A percentile compares a stretch with the other conserved stretches of the same genome.
These are phyloP conservation scores for Ambrosiella cleistominuta DNA, from an alignment of 2,329 filamentous ascomycete genomes.

Conservation along the genomic window DNA sequence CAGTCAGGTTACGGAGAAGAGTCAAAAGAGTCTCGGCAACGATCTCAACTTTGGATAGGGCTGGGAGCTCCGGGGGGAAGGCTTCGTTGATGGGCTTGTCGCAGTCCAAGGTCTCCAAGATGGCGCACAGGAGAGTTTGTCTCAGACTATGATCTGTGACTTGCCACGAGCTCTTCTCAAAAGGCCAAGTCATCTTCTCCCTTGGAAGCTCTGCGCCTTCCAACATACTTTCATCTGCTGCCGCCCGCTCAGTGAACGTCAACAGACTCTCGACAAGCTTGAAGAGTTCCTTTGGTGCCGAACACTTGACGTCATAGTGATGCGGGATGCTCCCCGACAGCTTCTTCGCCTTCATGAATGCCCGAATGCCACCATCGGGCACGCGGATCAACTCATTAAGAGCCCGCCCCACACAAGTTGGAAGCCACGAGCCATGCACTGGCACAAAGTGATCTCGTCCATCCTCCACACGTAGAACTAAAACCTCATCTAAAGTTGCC, in stretches of 20 bases:
- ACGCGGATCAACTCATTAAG: constrained; percentile 78
- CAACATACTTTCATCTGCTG: constrained; percentile 46
- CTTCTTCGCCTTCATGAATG: constrained; percentile 23
- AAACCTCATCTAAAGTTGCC: constrained; percentile 58
- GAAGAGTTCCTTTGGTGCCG: constrained; percentile 77
- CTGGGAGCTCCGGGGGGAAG: constrained; percentile 44
- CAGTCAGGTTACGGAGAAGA: constrained; percentile 58
- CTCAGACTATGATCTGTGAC: constrained; percentile 7
- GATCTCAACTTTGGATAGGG: constrained; percentile 55
- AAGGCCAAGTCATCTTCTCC: constrained; percentile 41
- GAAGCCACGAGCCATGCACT: constrained; percentile 59
- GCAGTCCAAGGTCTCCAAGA: constrained; percentile 55
- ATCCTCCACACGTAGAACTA: constrained; percentile 66
- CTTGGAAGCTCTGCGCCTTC: constrained; percentile 33
- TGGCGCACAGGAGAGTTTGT: constrained; percentile 17
- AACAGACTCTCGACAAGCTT: constrained; percentile 68
- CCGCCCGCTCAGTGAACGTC: constrained; percentile 34
- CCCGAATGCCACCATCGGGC: constrained; percentile 61
- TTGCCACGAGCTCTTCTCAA: constrained; percentile 27
- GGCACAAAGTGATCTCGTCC: constrained; percentile 88
- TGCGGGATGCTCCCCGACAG: constrained; percentile 34
- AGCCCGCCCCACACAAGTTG: constrained; percentile 66
- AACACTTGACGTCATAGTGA: constrained; percentile 47
- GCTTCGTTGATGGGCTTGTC: constrained; percentile 43
- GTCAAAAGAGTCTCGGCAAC: constrained; percentile 52